Evolutionary conservation across 1,139 yeast genomes (phyloP).

Genomic region (Kurtzmaniella quercitrusa): DNA sequence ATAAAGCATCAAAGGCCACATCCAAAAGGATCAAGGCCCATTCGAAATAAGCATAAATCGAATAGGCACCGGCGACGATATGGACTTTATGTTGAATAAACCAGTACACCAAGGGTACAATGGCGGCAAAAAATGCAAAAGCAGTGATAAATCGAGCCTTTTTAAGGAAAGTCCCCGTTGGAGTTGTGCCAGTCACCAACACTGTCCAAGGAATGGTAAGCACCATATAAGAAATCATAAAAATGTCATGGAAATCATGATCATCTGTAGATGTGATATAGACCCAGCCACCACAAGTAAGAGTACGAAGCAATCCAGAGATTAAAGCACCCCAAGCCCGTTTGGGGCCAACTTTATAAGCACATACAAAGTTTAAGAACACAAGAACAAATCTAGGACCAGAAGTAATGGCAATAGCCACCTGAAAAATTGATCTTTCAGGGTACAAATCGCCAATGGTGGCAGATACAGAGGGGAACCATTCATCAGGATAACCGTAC

Average conservation of each 20-base stretch:
- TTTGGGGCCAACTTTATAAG: slow-evolving; percentile 17
- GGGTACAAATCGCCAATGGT: slow-evolving; percentile 97
- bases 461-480: slow-evolving; percentile 98
- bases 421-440: slow-evolving; percentile 87
- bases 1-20: slow-evolving; percentile 78
- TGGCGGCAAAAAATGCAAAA: slow-evolving; percentile 57
- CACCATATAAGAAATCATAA: slow-evolving; percentile 86
- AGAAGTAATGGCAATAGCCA: slow-evolving; percentile 72
- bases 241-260: slow-evolving; percentile 92
- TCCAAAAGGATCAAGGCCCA: slow-evolving; percentile 87
- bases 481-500: slow-evolving; percentile 92
- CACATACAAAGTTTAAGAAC: slow-evolving; percentile 51
- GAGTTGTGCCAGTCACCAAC: slow-evolving; percentile 52
- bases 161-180: slow-evolving; percentile 44
- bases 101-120: slow-evolving; percentile 82
- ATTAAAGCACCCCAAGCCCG: slow-evolving; percentile 45
- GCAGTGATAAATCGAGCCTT: slow-evolving; percentile 54
- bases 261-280: slow-evolving; percentile 95
- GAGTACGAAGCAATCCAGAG: slow-evolving; percentile 74
- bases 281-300: slow-evolving; percentile 98
- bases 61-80: slow-evolving; percentile 87
- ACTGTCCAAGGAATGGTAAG: slow-evolving; percentile 91
- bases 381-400: slow-evolving; percentile 84
- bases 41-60: slow-evolving; percentile 89
- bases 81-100: slow-evolving; percentile 92